Evolutionary conservation across 2,329 filamentous ascomycete genomes (phyloP), one percentile per base, ranked within the genome.

Genomic region (Pseudogymnoascus pannorum): DNA sequence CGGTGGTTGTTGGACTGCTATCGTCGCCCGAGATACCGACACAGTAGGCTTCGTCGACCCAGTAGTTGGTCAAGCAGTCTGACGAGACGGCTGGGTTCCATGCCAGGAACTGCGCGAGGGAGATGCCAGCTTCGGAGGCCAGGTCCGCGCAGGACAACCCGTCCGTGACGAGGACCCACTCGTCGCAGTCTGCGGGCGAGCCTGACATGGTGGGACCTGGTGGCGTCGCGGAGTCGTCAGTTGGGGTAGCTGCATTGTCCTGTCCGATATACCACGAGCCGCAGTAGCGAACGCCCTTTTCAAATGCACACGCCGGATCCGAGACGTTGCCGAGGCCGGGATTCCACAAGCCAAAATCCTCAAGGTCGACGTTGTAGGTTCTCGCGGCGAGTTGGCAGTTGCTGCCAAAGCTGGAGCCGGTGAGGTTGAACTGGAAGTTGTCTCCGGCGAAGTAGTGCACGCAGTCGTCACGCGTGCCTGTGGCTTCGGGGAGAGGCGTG

Each of bases 31-130:
- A 54, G 14, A 22, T 22, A n/a, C 54, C 54, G 8, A 59, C 58
- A 12, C 58, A 59, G 33, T 59, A 59, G 11, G 58, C 58, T 24
- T 59, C 58, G 36, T 31, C 58, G 31, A 40, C 14, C 58, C 58
- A 59, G 36, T 31, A 42, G 36, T 40, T 40, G 29, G 44, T 38
- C 24, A 7, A 4, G 60, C 71, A 73, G 29, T 64, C 62, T 11
- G 54, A 58, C 3, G 65, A 63, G 20, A 70, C 64, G n/a, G 65
- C 64, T 12, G 72, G 70, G 64, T 75, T 71, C 71, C 72, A 72
- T 51, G 60, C 51, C 22, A 66, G 44, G 7, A 70, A 63, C 11
- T 71, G 24, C 54, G 14, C 61, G 16, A 69, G 38, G 5, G 63
- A 58, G 26, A 59, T 63, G 29, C 48, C n/a, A 11, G 20, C 18